phyloP scores from a whole-genome alignment of 1,139 yeast genomes.

The Suhomyces anneliseae region DNA sequence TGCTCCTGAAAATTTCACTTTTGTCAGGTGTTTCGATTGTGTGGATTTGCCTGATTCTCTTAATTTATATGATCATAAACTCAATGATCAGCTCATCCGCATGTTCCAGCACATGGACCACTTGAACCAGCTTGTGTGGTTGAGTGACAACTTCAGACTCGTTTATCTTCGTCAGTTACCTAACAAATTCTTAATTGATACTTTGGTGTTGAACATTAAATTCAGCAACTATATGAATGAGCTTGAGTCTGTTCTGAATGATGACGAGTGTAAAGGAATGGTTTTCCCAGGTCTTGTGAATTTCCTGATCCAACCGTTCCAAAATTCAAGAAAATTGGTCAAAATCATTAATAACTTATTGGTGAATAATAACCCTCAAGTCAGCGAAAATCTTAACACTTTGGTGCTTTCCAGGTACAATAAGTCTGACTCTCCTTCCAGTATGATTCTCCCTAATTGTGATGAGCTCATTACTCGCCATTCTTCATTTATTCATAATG shows the following conservation, averaged over 20 bases:
- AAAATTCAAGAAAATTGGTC: conserved; percentile 19
- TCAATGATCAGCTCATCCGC: conserved; percentile 17
- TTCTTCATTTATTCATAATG: conserved; percentile 1
- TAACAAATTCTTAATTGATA: conserved; percentile 16
- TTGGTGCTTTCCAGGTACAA: conserved; percentile 23
- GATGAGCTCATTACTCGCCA: conserved; percentile 6
- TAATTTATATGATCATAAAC: conserved; percentile 30
- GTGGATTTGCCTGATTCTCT: conserved; percentile 37
- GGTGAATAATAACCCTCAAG: conserved; percentile 12
- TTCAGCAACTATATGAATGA: conserved; percentile 22
- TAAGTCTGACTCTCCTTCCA: not conserved
- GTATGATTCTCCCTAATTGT: conserved; percentile 5
- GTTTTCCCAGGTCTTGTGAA: conserved; percentile 25
- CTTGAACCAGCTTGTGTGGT: conserved; percentile 34
- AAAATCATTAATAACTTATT: conserved; percentile 22
- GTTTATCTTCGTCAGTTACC: conserved; percentile 27
- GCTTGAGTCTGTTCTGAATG: conserved; percentile 8
- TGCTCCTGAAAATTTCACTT: not conserved
- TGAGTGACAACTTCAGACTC: conserved; percentile 32
- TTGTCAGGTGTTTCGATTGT: conserved; percentile 24
- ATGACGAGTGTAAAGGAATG: conserved; percentile 12
- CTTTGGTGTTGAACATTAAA: conserved; percentile 28
- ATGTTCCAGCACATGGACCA: conserved; percentile 23
- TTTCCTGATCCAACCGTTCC: conserved; percentile 33
- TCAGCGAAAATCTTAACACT: conserved; percentile 16